A percentile compares a stretch with the other conserved stretches of the same genome.
phyloP scores from a whole-genome alignment of 192 early-diverging fungal species.

The Entomortierella beljakovae region DNA sequence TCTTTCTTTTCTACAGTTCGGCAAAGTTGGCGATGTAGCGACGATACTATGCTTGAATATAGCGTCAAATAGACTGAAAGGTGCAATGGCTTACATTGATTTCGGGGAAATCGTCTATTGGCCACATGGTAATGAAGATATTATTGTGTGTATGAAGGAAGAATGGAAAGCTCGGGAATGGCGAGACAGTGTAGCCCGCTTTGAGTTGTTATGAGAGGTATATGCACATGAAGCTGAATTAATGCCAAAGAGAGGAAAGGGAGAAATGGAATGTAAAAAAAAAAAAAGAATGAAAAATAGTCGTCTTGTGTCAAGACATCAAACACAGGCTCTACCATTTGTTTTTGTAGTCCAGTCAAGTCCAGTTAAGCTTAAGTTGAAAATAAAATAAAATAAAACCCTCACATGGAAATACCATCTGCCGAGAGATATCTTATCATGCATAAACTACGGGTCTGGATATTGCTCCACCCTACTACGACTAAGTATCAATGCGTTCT shows the following conservation, averaged over 20 bases:
- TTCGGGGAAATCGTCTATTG: constrained; percentile 54
- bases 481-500: too few relatives aligned
- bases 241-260: background rate
- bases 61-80: background rate
- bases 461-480: too few relatives aligned
- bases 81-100: constrained; percentile 34
- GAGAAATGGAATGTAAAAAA: background rate
- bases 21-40: too few relatives aligned
- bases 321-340: too few relatives aligned
- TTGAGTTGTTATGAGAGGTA: constrained; percentile 13
- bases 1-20: background rate
- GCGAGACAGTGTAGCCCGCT: constrained; percentile 9
- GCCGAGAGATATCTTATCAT: background rate
- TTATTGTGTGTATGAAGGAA: background rate
- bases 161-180: background rate
- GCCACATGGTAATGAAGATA: constrained; percentile 56
- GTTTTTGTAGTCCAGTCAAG: background rate
- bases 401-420: constrained; percentile 1
- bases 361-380: background rate
- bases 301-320: background rate
- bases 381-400: background rate
- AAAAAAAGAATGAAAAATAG: constrained; percentile 1
- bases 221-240: constrained; percentile 6
- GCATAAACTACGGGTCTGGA: too few relatives aligned
- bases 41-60: background rate